Conservation (phyloP, 2,329 filamentous ascomycete species). For the Aotearoamyces nothofagi region DNA sequence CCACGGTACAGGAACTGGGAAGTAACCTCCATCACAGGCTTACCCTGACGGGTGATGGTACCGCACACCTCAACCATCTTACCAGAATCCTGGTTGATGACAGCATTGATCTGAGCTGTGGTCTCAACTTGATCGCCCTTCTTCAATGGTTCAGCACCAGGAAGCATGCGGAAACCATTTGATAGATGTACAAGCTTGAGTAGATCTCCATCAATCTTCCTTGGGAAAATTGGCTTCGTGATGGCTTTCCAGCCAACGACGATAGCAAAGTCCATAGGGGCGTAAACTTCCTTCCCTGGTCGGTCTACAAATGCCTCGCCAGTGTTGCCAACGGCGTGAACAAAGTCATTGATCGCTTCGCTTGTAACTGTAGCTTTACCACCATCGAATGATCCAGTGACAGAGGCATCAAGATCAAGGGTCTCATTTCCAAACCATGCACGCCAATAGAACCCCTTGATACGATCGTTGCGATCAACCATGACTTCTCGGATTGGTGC, state of each 20-base stretch:
- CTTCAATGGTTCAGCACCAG: constrained; percentile 85
- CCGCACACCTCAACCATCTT: constrained; percentile 99
- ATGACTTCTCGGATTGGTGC: constrained; percentile 97
- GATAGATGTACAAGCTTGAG: constrained; percentile 93
- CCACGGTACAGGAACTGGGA: constrained; percentile 97
- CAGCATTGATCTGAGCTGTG: constrained; percentile 89
- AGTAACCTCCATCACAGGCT: constrained; percentile 93
- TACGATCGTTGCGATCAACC: constrained; percentile 88
- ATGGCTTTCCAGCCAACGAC: constrained; percentile 99
- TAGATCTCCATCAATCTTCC: constrained; percentile 88
- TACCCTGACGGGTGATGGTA: constrained; percentile 71
- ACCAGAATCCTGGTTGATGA: constrained; percentile 94
- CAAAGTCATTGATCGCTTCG: constrained; percentile 93
- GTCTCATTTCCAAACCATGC: constrained; percentile 89
- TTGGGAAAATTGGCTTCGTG: constrained; percentile 97
- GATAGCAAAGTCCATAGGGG: constrained; percentile 97
- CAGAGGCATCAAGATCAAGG: constrained; percentile 69
- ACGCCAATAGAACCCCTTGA: constrained; percentile 98
- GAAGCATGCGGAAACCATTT: constrained; percentile 96
- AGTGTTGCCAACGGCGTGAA: constrained; percentile 96
- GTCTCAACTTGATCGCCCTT: constrained; percentile 89
- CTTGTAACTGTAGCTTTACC: constrained; percentile 75
- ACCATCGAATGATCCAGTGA: constrained; percentile 81
- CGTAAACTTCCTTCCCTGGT: constrained; percentile 83
- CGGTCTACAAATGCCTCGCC: constrained; percentile 95